Evolutionary conservation across 2,329 filamentous ascomycete species (phyloP).

Genomic region (Bipolaris bicolor): DNA sequence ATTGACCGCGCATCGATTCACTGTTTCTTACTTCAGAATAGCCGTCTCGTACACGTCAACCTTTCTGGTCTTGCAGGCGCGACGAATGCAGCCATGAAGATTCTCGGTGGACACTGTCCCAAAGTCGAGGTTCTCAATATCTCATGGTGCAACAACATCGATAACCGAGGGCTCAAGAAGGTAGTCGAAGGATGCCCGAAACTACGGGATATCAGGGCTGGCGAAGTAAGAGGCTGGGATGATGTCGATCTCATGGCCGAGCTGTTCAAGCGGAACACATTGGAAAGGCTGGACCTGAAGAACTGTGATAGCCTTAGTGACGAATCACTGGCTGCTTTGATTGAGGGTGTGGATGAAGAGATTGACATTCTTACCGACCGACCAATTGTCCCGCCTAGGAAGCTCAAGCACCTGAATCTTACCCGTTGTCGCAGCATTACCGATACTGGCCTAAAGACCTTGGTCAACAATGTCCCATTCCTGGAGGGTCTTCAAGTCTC

Average conservation of each 20-base stretch:
- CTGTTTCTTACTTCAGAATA: conserved; percentile 79
- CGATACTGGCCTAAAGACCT: conserved; percentile 69
- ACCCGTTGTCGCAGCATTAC: conserved; percentile 79
- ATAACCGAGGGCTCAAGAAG: conserved; percentile 74
- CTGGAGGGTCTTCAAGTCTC: conserved; percentile 84
- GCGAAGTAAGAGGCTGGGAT: conserved; percentile 81
- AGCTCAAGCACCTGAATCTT: conserved; percentile 82
- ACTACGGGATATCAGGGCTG: conserved; percentile 79
- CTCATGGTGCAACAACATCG: conserved; percentile 89
- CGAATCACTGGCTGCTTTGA: conserved; percentile 71
- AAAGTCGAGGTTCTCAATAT: conserved; percentile 85
- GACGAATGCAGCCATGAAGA: conserved; percentile 83
- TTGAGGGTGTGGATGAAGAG: conserved; percentile 77
- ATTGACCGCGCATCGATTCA: conserved; percentile 81
- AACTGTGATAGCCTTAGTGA: conserved; percentile 82
- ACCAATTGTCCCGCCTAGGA: conserved; percentile 77
- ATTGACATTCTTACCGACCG: conserved; percentile 80
- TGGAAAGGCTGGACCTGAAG: conserved; percentile 82
- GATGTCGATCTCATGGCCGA: conserved; percentile 72
- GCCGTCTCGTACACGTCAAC: conserved; percentile 80
- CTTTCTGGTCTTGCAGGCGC: conserved; percentile 80
- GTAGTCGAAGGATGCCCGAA: conserved; percentile 75
- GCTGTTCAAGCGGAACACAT: conserved; percentile 78
- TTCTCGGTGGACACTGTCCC: conserved; percentile 80
- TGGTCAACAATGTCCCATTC: conserved; percentile 77